phyloP scores from a whole-genome alignment of 257 asterid genomes.

The Salvia hispanica region DNA sequence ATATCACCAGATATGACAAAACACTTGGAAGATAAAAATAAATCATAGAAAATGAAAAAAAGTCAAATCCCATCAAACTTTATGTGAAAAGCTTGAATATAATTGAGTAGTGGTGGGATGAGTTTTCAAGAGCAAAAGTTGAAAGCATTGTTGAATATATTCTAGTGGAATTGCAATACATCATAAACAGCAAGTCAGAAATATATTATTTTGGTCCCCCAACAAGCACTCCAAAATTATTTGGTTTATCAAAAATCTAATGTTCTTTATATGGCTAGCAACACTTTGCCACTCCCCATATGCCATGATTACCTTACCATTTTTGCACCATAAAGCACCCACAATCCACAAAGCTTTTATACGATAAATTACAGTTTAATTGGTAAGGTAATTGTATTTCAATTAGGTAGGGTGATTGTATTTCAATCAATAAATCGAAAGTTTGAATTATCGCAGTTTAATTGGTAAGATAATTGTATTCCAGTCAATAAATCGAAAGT shows the following conservation, averaged over 20 bases:
- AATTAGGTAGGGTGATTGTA: too few species aligned
- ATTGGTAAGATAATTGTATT: too few species aligned
- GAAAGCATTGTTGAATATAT: constrained; percentile 67
- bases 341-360: constrained; percentile 9
- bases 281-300: constrained; percentile 22
- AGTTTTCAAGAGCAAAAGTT: constrained; percentile 55
- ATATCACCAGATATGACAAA: constrained; percentile 21
- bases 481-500: too few species aligned
- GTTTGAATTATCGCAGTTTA: too few species aligned
- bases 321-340: constrained; percentile 48
- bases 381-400: too few species aligned
- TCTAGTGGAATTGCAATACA: constrained; percentile 55
- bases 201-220: constrained; percentile 54
- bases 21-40: constrained; percentile 13
- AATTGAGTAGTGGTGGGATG: constrained; percentile 51
- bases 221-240: constrained; percentile 31
- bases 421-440: too few species aligned
- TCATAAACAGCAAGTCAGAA: constrained; percentile 39
- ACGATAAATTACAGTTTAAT: too few species aligned
- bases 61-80: constrained; percentile 57
- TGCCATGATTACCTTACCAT: constrained; percentile 29
- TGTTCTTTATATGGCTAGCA: constrained; percentile 28
- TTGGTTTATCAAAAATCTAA: constrained; percentile 12
- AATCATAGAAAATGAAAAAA: constrained; percentile 25
- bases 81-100: constrained; percentile 40